Percentiles rank a stretch among this genome's conserved stretches.
Conservation (phyloP, 148 eudicot genomes). For the Mesembryanthemum crystallinum region DNA sequence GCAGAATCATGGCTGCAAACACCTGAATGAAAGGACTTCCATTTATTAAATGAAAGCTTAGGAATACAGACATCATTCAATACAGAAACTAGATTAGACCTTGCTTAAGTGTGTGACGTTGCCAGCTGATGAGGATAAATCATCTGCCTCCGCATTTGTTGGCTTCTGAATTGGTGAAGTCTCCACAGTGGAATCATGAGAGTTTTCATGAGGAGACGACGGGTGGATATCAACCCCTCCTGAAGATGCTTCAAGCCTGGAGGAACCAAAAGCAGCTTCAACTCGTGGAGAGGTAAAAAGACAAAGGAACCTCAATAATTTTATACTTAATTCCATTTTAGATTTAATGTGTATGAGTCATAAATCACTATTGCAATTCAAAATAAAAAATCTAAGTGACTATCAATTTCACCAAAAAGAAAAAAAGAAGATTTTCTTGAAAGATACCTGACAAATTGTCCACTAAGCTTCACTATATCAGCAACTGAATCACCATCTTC, state of each 20-base stretch:
- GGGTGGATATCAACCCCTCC: constrained; percentile 52
- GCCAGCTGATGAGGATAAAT: constrained; percentile 28
- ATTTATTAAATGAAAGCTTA: constrained; percentile 5
- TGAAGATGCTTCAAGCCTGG: constrained; percentile 78
- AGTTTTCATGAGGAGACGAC: constrained; percentile 32
- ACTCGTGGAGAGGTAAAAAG: not conserved
- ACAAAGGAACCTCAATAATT: not conserved
- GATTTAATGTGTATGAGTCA: not conserved
- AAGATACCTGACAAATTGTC: constrained; percentile 70
- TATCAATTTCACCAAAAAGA: too few species aligned
- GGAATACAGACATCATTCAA: constrained; percentile 6
- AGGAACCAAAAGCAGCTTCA: constrained; percentile 4
- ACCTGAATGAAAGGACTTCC: constrained; percentile 30
- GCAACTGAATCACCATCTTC: constrained; percentile 77
- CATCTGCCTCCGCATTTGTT: constrained; percentile 23
- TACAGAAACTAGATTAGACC: constrained; percentile 36
- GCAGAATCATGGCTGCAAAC: constrained; percentile 23
- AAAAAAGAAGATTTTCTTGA: too few species aligned
- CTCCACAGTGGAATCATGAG: constrained; percentile 27
- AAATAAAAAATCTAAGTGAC: not conserved
- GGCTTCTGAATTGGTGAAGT: constrained; percentile 27
- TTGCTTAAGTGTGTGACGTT: constrained; percentile 29
- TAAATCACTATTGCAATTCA: not conserved
- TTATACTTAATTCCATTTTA: not conserved
- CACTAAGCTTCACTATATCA: constrained; percentile 46